phyloP scores from a whole-genome alignment of 306 rosid genomes.

The Astragalus membranaceus region DNA sequence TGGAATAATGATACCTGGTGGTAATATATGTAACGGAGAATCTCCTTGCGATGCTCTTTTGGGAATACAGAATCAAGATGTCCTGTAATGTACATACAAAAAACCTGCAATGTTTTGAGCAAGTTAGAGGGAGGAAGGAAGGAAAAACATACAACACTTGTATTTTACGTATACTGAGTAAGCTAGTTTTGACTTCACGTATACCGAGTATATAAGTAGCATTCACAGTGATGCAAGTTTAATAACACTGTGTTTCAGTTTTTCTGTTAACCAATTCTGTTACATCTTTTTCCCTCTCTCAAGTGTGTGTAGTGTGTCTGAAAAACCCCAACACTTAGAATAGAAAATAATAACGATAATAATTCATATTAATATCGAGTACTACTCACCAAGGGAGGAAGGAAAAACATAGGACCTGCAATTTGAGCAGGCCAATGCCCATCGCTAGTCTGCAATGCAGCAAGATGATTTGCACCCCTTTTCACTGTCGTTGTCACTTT shows the following conservation, averaged over 20 bases:
- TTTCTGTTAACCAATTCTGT: too few relatives aligned
- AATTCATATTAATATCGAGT: too few relatives aligned
- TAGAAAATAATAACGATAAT: too few relatives aligned
- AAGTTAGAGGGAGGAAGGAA: neutral
- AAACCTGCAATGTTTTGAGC: constrained; percentile 35
- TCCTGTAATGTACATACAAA: constrained; percentile 50
- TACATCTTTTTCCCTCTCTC: too few relatives aligned
- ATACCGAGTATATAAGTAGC: too few relatives aligned
- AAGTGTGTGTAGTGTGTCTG: too few relatives aligned
- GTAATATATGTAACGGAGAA: constrained; percentile 53
- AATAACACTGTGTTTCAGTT: too few relatives aligned
- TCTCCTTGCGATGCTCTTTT: constrained; percentile 46
- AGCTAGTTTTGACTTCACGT: too few relatives aligned
- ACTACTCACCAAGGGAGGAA: constrained; percentile 54
- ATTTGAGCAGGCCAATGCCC: constrained; percentile 89
- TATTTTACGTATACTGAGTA: too few relatives aligned
- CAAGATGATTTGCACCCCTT: constrained; percentile 34
- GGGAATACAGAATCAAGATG: constrained; percentile 45
- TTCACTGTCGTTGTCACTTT: constrained; percentile 31
- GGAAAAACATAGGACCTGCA: constrained; percentile 64
- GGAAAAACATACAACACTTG: too few relatives aligned
- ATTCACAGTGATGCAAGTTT: too few relatives aligned
- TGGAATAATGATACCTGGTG: constrained; percentile 53
- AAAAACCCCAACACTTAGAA: too few relatives aligned
- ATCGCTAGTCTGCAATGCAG: constrained; percentile 54